Evolutionary conservation across 2,329 filamentous ascomycete genomes (phyloP).

Genomic region (Ciborinia camelliae): DNA sequence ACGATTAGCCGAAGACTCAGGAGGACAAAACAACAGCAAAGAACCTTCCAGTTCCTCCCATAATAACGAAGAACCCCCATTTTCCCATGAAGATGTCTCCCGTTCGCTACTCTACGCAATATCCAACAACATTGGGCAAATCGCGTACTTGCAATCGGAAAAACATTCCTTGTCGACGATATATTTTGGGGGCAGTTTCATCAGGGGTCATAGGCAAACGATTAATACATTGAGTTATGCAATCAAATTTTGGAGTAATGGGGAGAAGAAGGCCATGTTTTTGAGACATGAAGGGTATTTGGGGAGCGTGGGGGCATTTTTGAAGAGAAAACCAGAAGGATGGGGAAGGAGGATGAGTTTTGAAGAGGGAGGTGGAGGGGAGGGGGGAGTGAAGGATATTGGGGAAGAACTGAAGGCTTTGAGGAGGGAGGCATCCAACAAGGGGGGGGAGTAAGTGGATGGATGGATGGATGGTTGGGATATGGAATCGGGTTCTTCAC

Average conservation of each 20-base stretch:
- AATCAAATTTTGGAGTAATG: conserved; percentile 96
- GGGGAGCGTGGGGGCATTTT: conserved; percentile 87
- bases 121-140: conserved; percentile 97
- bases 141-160: conserved; percentile 94
- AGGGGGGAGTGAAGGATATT: not conserved
- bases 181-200: conserved; percentile 97
- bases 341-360: conserved; percentile 80
- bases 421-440: not conserved
- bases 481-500: not conserved
- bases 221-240: conserved; percentile 97
- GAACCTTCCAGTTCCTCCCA: conserved; percentile 15
- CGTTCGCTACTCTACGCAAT: conserved; percentile 91
- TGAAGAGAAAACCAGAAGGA: conserved; percentile 84
- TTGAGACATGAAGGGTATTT: conserved; percentile 93
- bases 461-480: no score
- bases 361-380: conserved; percentile 30
- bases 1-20: conserved; percentile 69
- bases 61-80: conserved; percentile 43
- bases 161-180: conserved; percentile 89
- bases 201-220: conserved; percentile 91
- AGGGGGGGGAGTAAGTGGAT: not conserved
- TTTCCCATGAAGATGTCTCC: conserved; percentile 81
- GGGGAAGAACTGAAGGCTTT: not conserved
- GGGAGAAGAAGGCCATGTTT: conserved; percentile 92
- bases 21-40: conserved; percentile 38